Percentiles rank a stretch among this genome's conserved stretches.
These are phyloP conservation scores for Boletus vermiculosoides DNA, from an alignment of 768 basidiomycete genomes.

Conservation along the genomic window DNA sequence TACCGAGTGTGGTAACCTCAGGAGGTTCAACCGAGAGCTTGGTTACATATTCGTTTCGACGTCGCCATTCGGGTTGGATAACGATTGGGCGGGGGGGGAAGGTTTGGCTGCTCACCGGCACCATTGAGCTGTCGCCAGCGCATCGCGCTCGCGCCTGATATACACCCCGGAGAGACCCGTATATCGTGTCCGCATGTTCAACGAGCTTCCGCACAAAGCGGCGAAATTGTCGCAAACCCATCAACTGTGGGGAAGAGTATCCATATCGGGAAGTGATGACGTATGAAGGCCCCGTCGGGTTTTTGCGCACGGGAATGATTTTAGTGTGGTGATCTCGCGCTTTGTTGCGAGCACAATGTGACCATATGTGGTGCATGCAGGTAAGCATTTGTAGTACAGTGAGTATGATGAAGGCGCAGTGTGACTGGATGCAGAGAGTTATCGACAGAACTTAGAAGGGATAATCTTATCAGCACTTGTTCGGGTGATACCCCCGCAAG, in stretches of 20 bases:
- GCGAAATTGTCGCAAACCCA: neutral
- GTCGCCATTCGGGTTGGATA: neutral
- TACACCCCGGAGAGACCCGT: neutral
- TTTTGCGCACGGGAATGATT: neutral
- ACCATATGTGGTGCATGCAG: neutral
- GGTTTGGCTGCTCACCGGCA: neutral
- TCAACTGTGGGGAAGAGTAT: conserved; percentile 1
- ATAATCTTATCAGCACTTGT: neutral
- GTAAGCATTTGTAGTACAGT: neutral
- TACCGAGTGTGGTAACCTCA: neutral
- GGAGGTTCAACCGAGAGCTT: neutral
- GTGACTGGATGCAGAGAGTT: too few species aligned
- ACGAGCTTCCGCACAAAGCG: neutral
- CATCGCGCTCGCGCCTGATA: neutral
- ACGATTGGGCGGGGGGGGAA: neutral
- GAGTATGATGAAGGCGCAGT: too few species aligned
- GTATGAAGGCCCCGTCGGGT: neutral
- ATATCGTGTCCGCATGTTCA: neutral
- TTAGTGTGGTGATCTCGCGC: neutral
- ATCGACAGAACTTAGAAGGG: too few species aligned
- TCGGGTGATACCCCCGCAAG: neutral
- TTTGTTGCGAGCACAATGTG: neutral
- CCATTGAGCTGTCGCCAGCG: neutral
- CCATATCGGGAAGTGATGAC: conserved; percentile 8
- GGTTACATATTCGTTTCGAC: neutral